Base-by-base conservation (phyloP, 2,329 filamentous ascomycete genomes). In the Colletotrichum sublineola region DNA sequence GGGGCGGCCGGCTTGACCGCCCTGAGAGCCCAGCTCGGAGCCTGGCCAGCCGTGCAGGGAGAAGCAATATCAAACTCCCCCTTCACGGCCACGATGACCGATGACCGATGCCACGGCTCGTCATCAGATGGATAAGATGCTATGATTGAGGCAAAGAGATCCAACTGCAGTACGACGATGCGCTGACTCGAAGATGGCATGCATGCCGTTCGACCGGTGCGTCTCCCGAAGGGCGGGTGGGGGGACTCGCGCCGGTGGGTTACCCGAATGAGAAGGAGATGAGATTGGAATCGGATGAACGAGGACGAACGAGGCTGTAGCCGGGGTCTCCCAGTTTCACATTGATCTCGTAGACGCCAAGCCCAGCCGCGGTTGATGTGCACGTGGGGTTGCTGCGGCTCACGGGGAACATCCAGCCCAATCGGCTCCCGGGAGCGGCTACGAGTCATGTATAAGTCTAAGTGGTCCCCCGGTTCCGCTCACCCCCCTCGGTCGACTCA, bases 391-490 rank as follows among this genome's bases (percentile, higher is more conserved):
- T 46, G 31, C 38, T 57, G 66, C 61, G 66, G 66, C 61, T 73
- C 70, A 60, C 38, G 46, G n/a, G 55, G 4, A 15, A 6, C 40
- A 40, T 29, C 6, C 9, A 6, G 42, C 53, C 65, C 29, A 55
- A 55, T 60, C 24, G 53, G 9, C 52, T 48, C 33, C 53, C 60
- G 58, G 65, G 65, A 63, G 36, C 52, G 65, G 52, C 60, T 58
- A 64, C 65, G 69, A 72, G 69, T 72, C 69, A 72, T 62, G 62
- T 38, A 58, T 48, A 69, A 55, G 48, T 42, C n/a, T 48, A 63
- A 24, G 58, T 15, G 70, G 53, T 56, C 40, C 60, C 38, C n/a
- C 8, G 46, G 20, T n/a, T 24, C 8, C 46, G 46, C 18, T 11
- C n/a, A 20, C 46, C n/a, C n/a, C 7, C 20, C 12, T 56, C 55